A percentile compares a stretch with the other conserved stretches of the same genome.
These are phyloP conservation scores for Microdochium bolleyi DNA, from an alignment of 2,329 filamentous ascomycete genomes.

Conservation along the genomic window DNA sequence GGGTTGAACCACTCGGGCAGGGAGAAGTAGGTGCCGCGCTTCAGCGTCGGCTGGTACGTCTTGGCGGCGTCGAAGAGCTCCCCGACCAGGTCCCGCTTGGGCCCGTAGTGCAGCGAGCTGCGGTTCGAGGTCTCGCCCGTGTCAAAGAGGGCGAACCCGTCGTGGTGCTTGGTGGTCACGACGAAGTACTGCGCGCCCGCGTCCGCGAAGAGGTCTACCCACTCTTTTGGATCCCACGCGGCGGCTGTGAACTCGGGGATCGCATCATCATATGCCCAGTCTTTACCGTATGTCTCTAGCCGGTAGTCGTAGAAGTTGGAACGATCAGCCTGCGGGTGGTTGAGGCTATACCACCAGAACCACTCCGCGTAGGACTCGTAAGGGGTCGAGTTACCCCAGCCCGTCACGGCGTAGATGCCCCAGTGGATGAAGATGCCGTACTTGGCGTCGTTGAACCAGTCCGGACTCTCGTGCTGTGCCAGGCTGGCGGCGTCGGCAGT, in stretches of 20 bases:
- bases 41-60: slow-evolving; percentile 28
- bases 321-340: slow-evolving; percentile 30
- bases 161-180: slow-evolving; percentile 36
- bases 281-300: slow-evolving; percentile 38
- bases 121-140: slow-evolving; percentile 27
- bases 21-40: slow-evolving; percentile 38
- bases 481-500: slow-evolving; percentile 25
- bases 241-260: slow-evolving; percentile 44
- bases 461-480: slow-evolving; percentile 31
- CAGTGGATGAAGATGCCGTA: slow-evolving; percentile 56
- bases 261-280: slow-evolving; percentile 48
- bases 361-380: slow-evolving; percentile 34
- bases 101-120: slow-evolving; percentile 29
- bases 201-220: slow-evolving; percentile 27
- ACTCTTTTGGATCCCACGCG: slow-evolving; percentile 37
- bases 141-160: slow-evolving; percentile 38
- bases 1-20: slow-evolving; percentile 43
- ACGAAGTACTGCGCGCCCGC: slow-evolving; percentile 35
- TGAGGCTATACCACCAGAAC: slow-evolving; percentile 42
- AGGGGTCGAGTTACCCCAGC: slow-evolving; percentile 39
- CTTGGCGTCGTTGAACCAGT: slow-evolving; percentile 47
- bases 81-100: slow-evolving; percentile 28
- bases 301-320: slow-evolving; percentile 39
- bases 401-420: slow-evolving; percentile 47
- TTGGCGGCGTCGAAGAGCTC: slow-evolving; percentile 35